A percentile compares a stretch with the other conserved stretches of the same genome.
phyloP scores from a whole-genome alignment of 2,329 filamentous ascomycete species.

The Apiospora hydei region DNA sequence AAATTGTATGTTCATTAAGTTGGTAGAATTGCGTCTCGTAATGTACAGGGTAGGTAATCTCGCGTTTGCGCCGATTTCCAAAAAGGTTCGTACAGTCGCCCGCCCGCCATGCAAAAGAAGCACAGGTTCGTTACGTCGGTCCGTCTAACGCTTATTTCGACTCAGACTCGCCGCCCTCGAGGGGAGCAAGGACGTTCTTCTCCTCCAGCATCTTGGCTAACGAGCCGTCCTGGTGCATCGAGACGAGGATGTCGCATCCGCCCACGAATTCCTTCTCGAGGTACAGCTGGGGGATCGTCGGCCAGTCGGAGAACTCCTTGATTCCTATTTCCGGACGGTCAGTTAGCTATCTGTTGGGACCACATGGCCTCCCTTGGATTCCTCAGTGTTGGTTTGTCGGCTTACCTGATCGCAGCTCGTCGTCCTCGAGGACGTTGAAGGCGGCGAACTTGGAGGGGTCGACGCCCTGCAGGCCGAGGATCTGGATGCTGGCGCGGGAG shows the following conservation, averaged over 20 bases:
- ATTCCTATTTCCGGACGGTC: conserved; percentile 67
- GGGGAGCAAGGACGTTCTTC: conserved; percentile 81
- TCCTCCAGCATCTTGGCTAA: conserved; percentile 90
- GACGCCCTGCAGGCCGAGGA: conserved; percentile 92
- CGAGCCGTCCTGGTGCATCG: conserved; percentile 96
- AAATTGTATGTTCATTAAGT: conserved; percentile 2
- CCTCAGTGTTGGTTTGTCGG: conserved; percentile 10
- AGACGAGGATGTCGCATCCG: conserved; percentile 95
- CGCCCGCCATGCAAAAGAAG: conserved; percentile 8
- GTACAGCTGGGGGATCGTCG: conserved; percentile 97
- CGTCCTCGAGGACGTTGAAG: conserved; percentile 95
- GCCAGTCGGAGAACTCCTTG: conserved; percentile 99
- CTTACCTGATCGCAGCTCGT: conserved; percentile 81
- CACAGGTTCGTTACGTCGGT: no score
- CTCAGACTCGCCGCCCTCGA: conserved; percentile 49
- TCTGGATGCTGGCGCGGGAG: conserved; percentile 93
- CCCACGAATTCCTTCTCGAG: conserved; percentile 95
- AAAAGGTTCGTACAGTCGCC: conserved; percentile 1
- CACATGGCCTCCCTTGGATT: background rate
- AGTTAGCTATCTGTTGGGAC: background rate
- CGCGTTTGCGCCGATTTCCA: background rate
- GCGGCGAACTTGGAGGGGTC: conserved; percentile 97
- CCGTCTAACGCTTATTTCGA: background rate
- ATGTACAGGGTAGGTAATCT: conserved; percentile 29
- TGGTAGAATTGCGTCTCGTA: conserved; percentile 23